Evolutionary conservation across 2,329 filamentous ascomycete species (phyloP).

Genomic region (Fusarium sp.): DNA sequence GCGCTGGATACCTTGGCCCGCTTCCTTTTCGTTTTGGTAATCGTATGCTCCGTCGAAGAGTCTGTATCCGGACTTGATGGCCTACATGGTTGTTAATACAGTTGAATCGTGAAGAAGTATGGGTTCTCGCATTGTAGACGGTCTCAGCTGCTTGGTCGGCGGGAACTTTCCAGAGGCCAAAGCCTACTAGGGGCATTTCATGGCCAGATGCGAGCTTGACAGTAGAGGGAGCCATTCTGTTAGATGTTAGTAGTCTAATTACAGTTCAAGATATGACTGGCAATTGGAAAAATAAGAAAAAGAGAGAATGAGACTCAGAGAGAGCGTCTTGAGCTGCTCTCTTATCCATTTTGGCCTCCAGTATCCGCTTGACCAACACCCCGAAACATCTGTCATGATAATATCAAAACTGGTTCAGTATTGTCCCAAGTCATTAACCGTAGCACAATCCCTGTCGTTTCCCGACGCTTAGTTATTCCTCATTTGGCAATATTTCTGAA

Average conservation of each 20-base stretch:
- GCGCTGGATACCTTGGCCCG: slow-evolving; percentile 69
- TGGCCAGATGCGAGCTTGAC: slow-evolving; percentile 39
- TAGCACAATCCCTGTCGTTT: neutral
- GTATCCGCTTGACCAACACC: neutral
- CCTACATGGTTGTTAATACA: slow-evolving; percentile 34
- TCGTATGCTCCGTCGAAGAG: slow-evolving; percentile 63
- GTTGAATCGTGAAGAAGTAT: no score
- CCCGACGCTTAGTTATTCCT: slow-evolving; percentile 21
- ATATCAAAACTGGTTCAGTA: neutral
- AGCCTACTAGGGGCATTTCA: slow-evolving; percentile 58
- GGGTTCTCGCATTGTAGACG: slow-evolving; percentile 64
- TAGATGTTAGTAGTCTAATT: neutral
- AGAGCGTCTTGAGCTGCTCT: neutral
- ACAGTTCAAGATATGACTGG: neutral
- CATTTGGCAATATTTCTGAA: neutral
- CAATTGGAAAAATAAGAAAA: neutral
- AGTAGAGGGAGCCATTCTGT: slow-evolving; percentile 31
- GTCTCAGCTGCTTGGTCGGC: slow-evolving; percentile 55
- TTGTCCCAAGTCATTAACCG: neutral
- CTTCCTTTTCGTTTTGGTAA: slow-evolving; percentile 73
- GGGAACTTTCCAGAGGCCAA: slow-evolving; percentile 76
- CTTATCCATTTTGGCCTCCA: neutral
- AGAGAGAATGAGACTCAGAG: neutral
- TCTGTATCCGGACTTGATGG: slow-evolving; percentile 63
- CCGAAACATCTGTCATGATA: neutral